These are phyloP conservation scores for Volutella citrinella DNA, from an alignment of 2,329 filamentous ascomycete genomes.

Conservation along the genomic window DNA sequence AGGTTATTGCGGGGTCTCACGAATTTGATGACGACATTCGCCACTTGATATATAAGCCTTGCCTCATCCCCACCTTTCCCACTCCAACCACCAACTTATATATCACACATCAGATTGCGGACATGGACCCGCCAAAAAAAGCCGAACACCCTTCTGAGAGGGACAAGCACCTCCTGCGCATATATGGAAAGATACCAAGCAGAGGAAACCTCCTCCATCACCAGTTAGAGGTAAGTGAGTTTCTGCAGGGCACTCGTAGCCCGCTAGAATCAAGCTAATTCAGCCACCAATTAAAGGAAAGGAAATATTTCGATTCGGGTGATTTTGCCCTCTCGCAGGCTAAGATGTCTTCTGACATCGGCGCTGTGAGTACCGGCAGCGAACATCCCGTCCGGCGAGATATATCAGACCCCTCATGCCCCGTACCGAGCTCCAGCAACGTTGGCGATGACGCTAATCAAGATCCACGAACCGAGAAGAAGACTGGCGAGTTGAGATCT, in stretches of 20 bases:
- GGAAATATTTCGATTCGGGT: conserved; percentile 19
- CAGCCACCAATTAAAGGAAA: not conserved
- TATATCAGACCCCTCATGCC: conserved; percentile 11
- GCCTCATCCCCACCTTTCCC: not conserved
- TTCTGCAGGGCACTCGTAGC: not conserved
- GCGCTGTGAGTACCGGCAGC: conserved; percentile 12
- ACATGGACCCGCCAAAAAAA: conserved; percentile 1
- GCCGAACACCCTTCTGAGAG: not conserved
- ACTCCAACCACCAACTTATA: not conserved
- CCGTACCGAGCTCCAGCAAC: conserved; percentile 17
- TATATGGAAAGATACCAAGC: conserved; percentile 11
- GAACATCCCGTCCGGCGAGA: conserved; percentile 13
- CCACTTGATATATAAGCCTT: not conserved
- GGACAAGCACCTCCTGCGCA: not conserved
- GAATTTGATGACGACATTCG: conserved; percentile 1
- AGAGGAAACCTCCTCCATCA: conserved; percentile 14
- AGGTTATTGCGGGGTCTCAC: conserved; percentile 1
- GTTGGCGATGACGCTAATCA: conserved; percentile 1
- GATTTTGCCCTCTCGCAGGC: conserved; percentile 19
- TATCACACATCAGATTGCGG: not conserved
- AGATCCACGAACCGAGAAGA: not conserved
- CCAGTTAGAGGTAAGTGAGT: conserved; percentile 12
- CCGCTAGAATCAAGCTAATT: conserved; percentile 2
- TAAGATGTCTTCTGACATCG: conserved; percentile 14
- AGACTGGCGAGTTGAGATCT: not conserved